Conservation (phyloP, 495 filamentous ascomycete genomes). For the Aspergillus carlsbadensis region DNA sequence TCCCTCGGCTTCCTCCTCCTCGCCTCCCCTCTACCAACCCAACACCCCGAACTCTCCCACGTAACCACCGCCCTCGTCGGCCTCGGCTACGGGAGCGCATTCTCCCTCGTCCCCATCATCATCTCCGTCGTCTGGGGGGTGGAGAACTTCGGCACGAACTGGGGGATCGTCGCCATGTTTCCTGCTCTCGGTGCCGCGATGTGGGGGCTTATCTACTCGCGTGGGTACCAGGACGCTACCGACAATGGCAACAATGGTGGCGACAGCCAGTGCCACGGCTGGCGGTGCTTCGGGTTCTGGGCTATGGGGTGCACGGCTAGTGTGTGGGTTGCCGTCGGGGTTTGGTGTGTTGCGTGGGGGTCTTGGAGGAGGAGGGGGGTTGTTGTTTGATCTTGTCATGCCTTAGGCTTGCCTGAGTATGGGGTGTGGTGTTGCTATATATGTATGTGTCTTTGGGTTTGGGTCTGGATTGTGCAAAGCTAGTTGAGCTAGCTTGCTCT, state of each 20-base stretch:
- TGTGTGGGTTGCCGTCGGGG: constrained; percentile 71
- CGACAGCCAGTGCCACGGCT: constrained; percentile 62
- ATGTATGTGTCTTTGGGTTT: too few species aligned
- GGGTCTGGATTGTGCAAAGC: too few species aligned
- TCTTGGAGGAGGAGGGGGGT: constrained; percentile 80
- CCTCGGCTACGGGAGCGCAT: constrained; percentile 88
- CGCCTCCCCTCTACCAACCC: constrained; percentile 67
- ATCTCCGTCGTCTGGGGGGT: constrained; percentile 95
- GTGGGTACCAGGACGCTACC: constrained; percentile 69
- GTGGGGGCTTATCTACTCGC: constrained; percentile 82
- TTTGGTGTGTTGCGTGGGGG: constrained; percentile 81
- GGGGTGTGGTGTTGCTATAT: too few species aligned
- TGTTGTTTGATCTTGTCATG: constrained; percentile 71
- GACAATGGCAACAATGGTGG: constrained; percentile 21
- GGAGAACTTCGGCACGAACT: constrained; percentile 98
- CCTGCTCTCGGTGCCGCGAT: constrained; percentile 81
- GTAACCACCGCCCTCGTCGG: constrained; percentile 77
- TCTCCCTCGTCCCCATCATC: constrained; percentile 86
- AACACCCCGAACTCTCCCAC: constrained; percentile 69
- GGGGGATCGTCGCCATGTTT: constrained; percentile 90
- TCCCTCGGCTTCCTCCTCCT: constrained; percentile 75
- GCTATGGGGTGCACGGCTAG: constrained; percentile 65
- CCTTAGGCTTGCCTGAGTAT: too few species aligned
- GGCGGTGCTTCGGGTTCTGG: constrained; percentile 83
- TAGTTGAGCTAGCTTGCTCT: too few species aligned